Evolutionary conservation across 257 asterid genomes (phyloP).

Genomic region (Linaria vulgaris): DNA sequence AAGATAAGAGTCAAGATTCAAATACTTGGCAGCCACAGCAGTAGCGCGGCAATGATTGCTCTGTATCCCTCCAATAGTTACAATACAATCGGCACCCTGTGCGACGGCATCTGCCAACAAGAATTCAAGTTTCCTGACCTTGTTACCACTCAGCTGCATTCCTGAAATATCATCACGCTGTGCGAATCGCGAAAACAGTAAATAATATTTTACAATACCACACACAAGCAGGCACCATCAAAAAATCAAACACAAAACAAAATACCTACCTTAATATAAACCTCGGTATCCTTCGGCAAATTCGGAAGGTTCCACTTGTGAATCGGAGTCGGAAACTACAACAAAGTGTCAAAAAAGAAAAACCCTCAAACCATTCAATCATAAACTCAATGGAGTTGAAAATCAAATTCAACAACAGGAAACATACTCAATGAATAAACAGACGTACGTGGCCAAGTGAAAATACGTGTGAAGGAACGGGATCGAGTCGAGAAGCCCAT

Average conservation of each 20-base stretch:
- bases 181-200: constrained; percentile 31
- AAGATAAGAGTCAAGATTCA: constrained; percentile 85
- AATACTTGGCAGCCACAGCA: constrained; percentile 91
- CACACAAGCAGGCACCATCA: too few relatives aligned
- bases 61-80: constrained; percentile 95
- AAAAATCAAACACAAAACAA: background rate
- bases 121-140: constrained; percentile 96
- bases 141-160: constrained; percentile 97
- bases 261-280: constrained; percentile 72
- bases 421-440: background rate
- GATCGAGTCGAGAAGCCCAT: constrained; percentile 79
- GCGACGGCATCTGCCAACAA: constrained; percentile 94
- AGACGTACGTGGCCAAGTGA: constrained; percentile 77
- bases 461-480: constrained; percentile 63
- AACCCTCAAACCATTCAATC: background rate
- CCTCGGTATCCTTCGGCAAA: constrained; percentile 80
- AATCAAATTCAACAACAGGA: background rate
- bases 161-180: constrained; percentile 99
- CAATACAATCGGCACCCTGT: constrained; percentile 82
- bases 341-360: background rate
- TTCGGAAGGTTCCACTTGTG: constrained; percentile 93
- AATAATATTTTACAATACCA: too few relatives aligned
- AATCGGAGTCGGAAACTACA: constrained; percentile 89
- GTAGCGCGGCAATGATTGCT: constrained; percentile 99
- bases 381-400: constrained; percentile 1